These are phyloP conservation scores for Ophiosphaerella narmari DNA, from an alignment of 2,329 filamentous ascomycete genomes.

Conservation along the genomic window DNA sequence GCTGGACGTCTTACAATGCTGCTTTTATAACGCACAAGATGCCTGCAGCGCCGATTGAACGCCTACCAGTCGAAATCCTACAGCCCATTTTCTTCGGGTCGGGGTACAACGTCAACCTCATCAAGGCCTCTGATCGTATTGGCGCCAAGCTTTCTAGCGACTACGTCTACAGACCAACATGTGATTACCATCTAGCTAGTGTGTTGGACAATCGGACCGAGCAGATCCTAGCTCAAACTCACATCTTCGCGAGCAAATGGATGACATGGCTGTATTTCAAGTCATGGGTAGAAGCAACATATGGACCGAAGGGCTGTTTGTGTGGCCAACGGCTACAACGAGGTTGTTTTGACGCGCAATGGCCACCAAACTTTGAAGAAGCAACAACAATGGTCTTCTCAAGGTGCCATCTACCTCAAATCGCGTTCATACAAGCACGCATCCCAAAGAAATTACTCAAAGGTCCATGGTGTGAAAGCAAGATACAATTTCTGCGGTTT, in stretches of 20 bases:
- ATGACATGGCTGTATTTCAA: conserved; percentile 44
- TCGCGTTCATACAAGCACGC: conserved; percentile 35
- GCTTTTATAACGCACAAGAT: too few species aligned
- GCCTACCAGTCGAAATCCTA: conserved; percentile 56
- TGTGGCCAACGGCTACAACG: conserved; percentile 26
- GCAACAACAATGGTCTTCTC: conserved; percentile 35
- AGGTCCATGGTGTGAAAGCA: conserved; percentile 34
- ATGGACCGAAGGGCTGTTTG: conserved; percentile 29
- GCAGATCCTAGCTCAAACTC: conserved; percentile 26
- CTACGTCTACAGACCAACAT: conserved; percentile 29
- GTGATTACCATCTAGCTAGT: conserved; percentile 28
- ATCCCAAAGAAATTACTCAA: conserved; percentile 35
- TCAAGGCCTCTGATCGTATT: conserved; percentile 46
- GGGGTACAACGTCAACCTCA: conserved; percentile 49
- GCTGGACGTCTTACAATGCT: too few species aligned
- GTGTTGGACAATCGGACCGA: conserved; percentile 9
- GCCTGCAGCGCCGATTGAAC: conserved; percentile 44
- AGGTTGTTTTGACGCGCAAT: conserved; percentile 36
- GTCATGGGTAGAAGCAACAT: conserved; percentile 22
- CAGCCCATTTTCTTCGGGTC: conserved; percentile 58
- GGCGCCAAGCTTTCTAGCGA: conserved; percentile 35
- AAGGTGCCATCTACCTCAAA: conserved; percentile 29
- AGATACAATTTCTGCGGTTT: conserved; percentile 37
- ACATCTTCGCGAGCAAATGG: conserved; percentile 35
- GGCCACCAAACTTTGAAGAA: conserved; percentile 38